A percentile compares a stretch with the other conserved stretches of the same genome.
These are phyloP conservation scores for Collybia sordida DNA, from an alignment of 768 basidiomycete genomes.

Conservation along the genomic window DNA sequence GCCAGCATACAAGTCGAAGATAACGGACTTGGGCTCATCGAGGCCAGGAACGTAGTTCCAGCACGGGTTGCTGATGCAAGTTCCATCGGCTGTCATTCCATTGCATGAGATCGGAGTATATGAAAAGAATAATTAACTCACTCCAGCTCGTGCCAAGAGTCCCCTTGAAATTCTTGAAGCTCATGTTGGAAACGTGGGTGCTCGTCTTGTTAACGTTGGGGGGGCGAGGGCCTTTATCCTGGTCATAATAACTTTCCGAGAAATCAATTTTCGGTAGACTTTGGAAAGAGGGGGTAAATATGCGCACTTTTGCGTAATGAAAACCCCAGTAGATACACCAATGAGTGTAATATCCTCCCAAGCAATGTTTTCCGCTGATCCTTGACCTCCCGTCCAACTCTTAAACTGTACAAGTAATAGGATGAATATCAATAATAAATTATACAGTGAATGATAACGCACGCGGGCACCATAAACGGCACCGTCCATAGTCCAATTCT, in stretches of 20 bases:
- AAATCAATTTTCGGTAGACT: not conserved
- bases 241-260: slow-evolving; percentile 46
- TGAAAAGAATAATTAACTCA: slow-evolving; percentile 14
- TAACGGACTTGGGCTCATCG: slow-evolving; percentile 31
- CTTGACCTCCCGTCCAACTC: slow-evolving; percentile 47
- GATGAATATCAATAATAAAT: slow-evolving; percentile 13
- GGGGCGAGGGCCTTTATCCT: slow-evolving; percentile 37
- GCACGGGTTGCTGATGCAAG: slow-evolving; percentile 37
- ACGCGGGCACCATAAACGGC: slow-evolving; percentile 46
- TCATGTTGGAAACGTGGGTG: slow-evolving; percentile 33
- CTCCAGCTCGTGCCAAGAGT: slow-evolving; percentile 35
- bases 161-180: slow-evolving; percentile 35
- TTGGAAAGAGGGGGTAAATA: not conserved
- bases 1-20: slow-evolving; percentile 35
- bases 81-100: slow-evolving; percentile 28
- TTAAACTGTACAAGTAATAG: slow-evolving; percentile 32
- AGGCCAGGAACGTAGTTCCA: slow-evolving; percentile 38
- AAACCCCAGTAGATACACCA: slow-evolving; percentile 45
- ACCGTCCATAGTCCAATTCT: slow-evolving; percentile 50
- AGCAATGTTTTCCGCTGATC: slow-evolving; percentile 46
- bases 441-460: slow-evolving; percentile 8
- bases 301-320: slow-evolving; percentile 43
- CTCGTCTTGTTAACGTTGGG: slow-evolving; percentile 30
- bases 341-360: slow-evolving; percentile 44
- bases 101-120: not conserved